phyloP scores from a whole-genome alignment of 805 yeast genomes.

The Candida schatavii region DNA sequence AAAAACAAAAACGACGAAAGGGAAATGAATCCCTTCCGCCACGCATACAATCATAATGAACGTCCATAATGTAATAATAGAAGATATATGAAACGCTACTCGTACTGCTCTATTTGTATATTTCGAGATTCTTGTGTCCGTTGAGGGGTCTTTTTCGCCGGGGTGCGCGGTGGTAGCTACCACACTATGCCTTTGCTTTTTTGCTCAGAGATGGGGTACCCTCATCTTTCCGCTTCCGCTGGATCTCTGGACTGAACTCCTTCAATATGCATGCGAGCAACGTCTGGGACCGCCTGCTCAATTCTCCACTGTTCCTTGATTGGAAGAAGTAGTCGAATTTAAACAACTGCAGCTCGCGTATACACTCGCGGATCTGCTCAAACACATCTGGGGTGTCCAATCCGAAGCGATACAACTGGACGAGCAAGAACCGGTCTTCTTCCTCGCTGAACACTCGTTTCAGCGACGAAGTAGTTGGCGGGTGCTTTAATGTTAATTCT shows the following conservation, averaged over 20 bases:
- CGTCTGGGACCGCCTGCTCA: slow-evolving; percentile 79
- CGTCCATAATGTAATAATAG: too few species aligned
- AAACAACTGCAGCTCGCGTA: slow-evolving; percentile 72
- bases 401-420: slow-evolving; percentile 78
- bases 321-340: slow-evolving; percentile 86
- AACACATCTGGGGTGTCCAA: slow-evolving; percentile 74
- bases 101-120: too few species aligned
- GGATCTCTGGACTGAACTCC: slow-evolving; percentile 43
- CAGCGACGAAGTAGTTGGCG: slow-evolving; percentile 65
- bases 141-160: too few species aligned
- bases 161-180: too few species aligned
- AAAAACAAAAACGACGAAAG: too few species aligned
- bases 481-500: slow-evolving; percentile 68
- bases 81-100: too few species aligned
- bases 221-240: not conserved
- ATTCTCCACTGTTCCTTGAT: slow-evolving; percentile 72
- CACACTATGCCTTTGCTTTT: not conserved
- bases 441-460: slow-evolving; percentile 73
- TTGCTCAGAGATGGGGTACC: not conserved
- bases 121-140: too few species aligned
- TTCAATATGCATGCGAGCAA: slow-evolving; percentile 70
- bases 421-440: slow-evolving; percentile 84
- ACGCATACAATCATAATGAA: too few species aligned
- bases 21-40: too few species aligned
- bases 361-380: slow-evolving; percentile 73